Conservation (phyloP, 1,284 basidiomycete species). For the Puccinia hordei region DNA sequence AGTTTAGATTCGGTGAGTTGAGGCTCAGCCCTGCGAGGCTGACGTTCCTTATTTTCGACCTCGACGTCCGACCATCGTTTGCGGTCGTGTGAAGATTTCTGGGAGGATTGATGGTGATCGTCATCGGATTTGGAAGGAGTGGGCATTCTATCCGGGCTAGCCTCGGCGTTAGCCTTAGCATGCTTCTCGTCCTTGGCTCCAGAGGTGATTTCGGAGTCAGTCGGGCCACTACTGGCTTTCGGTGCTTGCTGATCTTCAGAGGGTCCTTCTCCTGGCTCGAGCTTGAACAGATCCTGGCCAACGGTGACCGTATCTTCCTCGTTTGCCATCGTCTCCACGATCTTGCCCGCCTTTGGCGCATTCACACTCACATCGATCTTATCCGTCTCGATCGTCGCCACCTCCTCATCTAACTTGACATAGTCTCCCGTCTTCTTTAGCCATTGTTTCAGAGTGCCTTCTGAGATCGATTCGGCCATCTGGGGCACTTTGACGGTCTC, state of each 20-base stretch:
- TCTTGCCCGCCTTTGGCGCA: constrained; percentile 83
- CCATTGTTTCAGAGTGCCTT: constrained; percentile 96
- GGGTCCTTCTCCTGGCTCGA: constrained; percentile 72
- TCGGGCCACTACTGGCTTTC: neutral
- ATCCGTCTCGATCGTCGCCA: constrained; percentile 98
- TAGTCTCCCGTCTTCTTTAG: constrained; percentile 88
- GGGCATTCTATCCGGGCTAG: neutral
- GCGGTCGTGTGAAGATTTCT: constrained; percentile 29
- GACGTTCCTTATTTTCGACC: constrained; percentile 36
- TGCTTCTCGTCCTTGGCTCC: constrained; percentile 26
- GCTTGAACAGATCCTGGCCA: constrained; percentile 89
- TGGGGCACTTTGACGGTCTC: constrained; percentile 92
- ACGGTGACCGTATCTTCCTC: constrained; percentile 95
- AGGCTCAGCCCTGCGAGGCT: constrained; percentile 37
- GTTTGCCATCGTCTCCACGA: constrained; percentile 79
- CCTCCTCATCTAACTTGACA: constrained; percentile 89
- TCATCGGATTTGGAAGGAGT: neutral
- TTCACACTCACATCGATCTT: constrained; percentile 99
- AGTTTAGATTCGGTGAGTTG: constrained; percentile 43
- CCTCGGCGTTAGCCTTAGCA: constrained; percentile 26
- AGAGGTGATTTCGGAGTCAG: neutral
- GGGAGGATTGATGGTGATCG: neutral
- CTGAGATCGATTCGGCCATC: constrained; percentile 98
- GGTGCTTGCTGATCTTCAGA: constrained; percentile 64
- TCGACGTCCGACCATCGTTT: constrained; percentile 41